A percentile compares a stretch with the other conserved stretches of the same genome.
Conservation (phyloP, 225 moss, liverwort and hornwort genomes). For the Bryoerythrophyllum caledonicum region DNA sequence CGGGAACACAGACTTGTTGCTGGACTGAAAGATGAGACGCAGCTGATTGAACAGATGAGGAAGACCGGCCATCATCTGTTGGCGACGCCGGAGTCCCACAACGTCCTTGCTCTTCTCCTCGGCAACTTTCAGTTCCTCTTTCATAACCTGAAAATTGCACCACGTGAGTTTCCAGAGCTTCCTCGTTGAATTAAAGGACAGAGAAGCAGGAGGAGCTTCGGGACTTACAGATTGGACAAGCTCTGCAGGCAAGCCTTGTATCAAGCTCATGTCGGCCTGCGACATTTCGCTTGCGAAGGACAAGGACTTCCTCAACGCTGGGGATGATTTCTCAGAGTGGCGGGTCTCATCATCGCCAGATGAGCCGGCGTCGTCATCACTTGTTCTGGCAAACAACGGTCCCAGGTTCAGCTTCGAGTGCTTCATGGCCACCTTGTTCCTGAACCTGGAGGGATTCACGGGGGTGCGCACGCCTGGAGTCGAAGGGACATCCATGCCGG, state of each 20-base stretch:
- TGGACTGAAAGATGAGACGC: conserved; percentile 88
- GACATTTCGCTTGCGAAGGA: conserved; percentile 51
- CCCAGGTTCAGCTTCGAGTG: conserved; percentile 48
- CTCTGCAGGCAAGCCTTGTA: conserved; percentile 64
- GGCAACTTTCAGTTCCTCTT: conserved; percentile 66
- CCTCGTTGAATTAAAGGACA: too few relatives aligned
- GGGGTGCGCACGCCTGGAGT: conserved; percentile 45
- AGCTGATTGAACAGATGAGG: conserved; percentile 88
- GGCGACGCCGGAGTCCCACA: conserved; percentile 43
- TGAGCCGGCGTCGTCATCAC: conserved; percentile 19
- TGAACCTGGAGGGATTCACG: conserved; percentile 34
- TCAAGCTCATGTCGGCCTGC: conserved; percentile 60
- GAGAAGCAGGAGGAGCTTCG: neutral
- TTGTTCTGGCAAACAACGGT: conserved; percentile 33
- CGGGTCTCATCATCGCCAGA: conserved; percentile 17
- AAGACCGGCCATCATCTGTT: conserved; percentile 78
- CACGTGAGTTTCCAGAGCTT: neutral
- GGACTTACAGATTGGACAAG: conserved; percentile 70
- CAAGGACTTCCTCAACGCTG: conserved; percentile 29
- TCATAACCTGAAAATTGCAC: conserved; percentile 51
- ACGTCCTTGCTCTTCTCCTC: conserved; percentile 55
- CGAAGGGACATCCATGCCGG: conserved; percentile 32
- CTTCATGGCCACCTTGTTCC: conserved; percentile 35
- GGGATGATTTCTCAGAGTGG: conserved; percentile 11
- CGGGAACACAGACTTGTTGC: conserved; percentile 73